phyloP scores from a whole-genome alignment of 331 rosid species.

The Spiraea crenata region DNA sequence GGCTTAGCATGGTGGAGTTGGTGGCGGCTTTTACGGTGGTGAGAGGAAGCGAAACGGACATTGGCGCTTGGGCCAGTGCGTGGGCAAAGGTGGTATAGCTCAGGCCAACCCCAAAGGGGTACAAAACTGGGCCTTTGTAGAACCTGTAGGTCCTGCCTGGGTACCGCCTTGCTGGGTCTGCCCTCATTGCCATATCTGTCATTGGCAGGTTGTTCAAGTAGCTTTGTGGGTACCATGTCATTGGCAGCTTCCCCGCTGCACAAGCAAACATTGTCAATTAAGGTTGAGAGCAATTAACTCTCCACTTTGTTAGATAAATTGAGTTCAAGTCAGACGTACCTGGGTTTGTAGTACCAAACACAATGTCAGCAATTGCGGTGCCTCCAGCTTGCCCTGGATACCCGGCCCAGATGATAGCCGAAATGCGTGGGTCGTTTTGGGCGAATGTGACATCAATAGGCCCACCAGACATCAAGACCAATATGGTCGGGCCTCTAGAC shows the following conservation, averaged over 20 bases:
- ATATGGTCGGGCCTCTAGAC: constrained; percentile 63
- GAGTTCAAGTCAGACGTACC: constrained; percentile 33
- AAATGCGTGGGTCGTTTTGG: constrained; percentile 49
- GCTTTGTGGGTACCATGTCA: constrained; percentile 87
- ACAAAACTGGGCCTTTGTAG: constrained; percentile 85
- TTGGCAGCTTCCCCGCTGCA: constrained; percentile 77
- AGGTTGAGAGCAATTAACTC: no score
- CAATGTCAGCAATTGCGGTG: constrained; percentile 80
- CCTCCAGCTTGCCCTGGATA: constrained; percentile 99
- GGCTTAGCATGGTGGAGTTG: constrained; percentile 39
- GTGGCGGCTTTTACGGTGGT: constrained; percentile 12
- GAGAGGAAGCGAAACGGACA: constrained; percentile 32
- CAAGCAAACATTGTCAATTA: neutral
- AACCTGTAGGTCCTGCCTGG: constrained; percentile 92
- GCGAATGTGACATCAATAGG: constrained; percentile 80
- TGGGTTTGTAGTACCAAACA: constrained; percentile 74
- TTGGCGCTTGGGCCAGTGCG: constrained; percentile 43
- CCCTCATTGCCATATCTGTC: constrained; percentile 80
- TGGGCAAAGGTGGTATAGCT: constrained; percentile 66
- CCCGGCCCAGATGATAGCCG: constrained; percentile 89
- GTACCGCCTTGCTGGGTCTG: constrained; percentile 62
- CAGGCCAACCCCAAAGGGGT: constrained; percentile 74
- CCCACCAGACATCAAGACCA: constrained; percentile 87
- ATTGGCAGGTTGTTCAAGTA: constrained; percentile 63
- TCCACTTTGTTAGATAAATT: no score